Base-by-base conservation (phyloP, 2,329 filamentous ascomycete genomes). In the Macroventuria anomochaeta region DNA sequence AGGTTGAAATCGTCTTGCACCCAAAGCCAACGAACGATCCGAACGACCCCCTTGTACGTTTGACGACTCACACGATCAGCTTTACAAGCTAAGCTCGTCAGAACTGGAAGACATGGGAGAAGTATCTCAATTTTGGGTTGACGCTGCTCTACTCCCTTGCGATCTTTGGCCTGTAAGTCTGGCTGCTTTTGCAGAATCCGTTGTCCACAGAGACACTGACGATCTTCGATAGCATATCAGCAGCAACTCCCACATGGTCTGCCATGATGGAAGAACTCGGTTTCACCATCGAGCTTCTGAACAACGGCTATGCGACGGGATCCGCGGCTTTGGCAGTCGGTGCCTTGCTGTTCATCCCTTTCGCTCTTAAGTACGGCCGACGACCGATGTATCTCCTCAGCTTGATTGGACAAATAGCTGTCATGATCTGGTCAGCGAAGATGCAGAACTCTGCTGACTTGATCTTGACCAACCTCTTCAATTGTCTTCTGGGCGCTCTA, bases 381-480 rank as follows among this genome's bases (percentile, higher is more conserved):
- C 74, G 80, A 11, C 76, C 77, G 2, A 56, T 81, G 0, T 82
- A 81, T 51, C 53, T 81, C 15, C 41, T 80, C 46, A 80, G 76
- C 59, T 70, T 72, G 0, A 59, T 69, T 0, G 58, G 77, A 1
- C 75, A 78, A 40, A 68, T 77, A 31, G 75, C 53, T 0, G 59
- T 69, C 1, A 60, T 67, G n/a, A 60, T 77, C 18, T 83, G 80
- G 80, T 69, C 69, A 3, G 81, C 81, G 0, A 72, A 69, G 15
- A 75, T 78, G 32, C 56, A 75, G 23, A 80, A 67, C 0, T 68
- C 69, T 1, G 75, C 62, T 0, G 80, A 84, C 31, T 64, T 80
- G 39, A 76, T 79, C 62, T 62, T 73, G 0, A 71, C 75, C 29
- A 81, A 81, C 55, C 57, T 78, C 0, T 36, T 82, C 13, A 67